Percentiles rank a stretch among this genome's conserved stretches.
These are phyloP conservation scores for Ogataea ramenticola DNA, from an alignment of 805 yeast species.

Conservation along the genomic window DNA sequence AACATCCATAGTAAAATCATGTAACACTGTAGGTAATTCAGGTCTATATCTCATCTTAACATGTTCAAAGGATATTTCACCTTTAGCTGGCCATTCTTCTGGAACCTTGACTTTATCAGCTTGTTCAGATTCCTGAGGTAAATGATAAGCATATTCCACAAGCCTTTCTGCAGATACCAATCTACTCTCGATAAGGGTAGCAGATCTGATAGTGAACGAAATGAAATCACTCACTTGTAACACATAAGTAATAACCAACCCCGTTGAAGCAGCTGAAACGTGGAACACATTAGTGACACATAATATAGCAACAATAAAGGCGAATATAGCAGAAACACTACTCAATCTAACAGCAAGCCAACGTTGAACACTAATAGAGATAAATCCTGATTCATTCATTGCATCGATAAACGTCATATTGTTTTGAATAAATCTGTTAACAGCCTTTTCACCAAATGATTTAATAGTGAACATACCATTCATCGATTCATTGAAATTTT, in stretches of 20 bases:
- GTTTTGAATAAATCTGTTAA: slow-evolving; percentile 36
- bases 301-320: slow-evolving; percentile 44
- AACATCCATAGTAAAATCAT: slow-evolving; percentile 34
- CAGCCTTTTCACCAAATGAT: slow-evolving; percentile 39
- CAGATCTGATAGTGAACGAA: slow-evolving; percentile 45
- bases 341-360: slow-evolving; percentile 58
- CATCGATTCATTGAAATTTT: slow-evolving; percentile 63
- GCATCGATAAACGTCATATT: slow-evolving; percentile 43
- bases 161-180: slow-evolving; percentile 79
- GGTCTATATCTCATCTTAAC: slow-evolving; percentile 52
- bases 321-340: slow-evolving; percentile 32
- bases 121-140: slow-evolving; percentile 61
- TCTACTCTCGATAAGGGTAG: slow-evolving; percentile 69
- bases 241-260: slow-evolving; percentile 53
- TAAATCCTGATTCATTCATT: slow-evolving; percentile 60
- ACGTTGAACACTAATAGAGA: slow-evolving; percentile 51
- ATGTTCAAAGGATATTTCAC: slow-evolving; percentile 38
- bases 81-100: slow-evolving; percentile 42
- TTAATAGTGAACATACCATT: slow-evolving; percentile 60
- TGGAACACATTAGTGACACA: slow-evolving; percentile 54
- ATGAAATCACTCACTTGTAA: slow-evolving; percentile 51
- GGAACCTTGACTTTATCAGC: slow-evolving; percentile 28
- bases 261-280: slow-evolving; percentile 53
- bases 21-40: slow-evolving; percentile 52
- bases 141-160: slow-evolving; percentile 50